phyloP scores from a whole-genome alignment of 495 filamentous ascomycete species.

The Lindgomyces ingoldianus region DNA sequence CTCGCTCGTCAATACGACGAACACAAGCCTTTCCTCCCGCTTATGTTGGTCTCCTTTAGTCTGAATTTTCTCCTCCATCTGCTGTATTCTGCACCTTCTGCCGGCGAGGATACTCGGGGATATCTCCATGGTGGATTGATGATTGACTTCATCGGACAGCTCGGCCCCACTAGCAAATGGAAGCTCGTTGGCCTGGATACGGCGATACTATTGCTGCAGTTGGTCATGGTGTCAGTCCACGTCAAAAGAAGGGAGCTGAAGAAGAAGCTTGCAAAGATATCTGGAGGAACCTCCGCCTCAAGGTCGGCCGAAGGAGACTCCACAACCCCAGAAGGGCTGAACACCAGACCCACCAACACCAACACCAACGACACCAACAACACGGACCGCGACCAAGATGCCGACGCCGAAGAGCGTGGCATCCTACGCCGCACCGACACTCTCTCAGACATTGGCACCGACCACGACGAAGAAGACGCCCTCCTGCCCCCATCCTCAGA shows the following conservation, averaged over 20 bases:
- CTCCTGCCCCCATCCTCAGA: slow-evolving; percentile 35
- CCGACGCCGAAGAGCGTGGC: slow-evolving; percentile 82
- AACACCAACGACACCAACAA: background rate
- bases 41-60: slow-evolving; percentile 57
- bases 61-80: slow-evolving; percentile 74
- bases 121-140: slow-evolving; percentile 84
- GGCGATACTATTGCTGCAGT: slow-evolving; percentile 65
- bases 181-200: slow-evolving; percentile 66
- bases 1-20: slow-evolving; percentile 54
- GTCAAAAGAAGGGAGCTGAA: slow-evolving; percentile 64
- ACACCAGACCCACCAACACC: slow-evolving; percentile 12
- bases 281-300: slow-evolving; percentile 13
- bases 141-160: slow-evolving; percentile 86
- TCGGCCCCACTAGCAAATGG: slow-evolving; percentile 67
- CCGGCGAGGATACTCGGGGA: slow-evolving; percentile 72
- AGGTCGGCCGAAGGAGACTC: background rate
- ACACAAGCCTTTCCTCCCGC: slow-evolving; percentile 30
- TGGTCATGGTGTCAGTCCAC: slow-evolving; percentile 72
- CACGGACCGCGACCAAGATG: slow-evolving; percentile 59
- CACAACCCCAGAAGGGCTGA: background rate
- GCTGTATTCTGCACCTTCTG: slow-evolving; percentile 60
- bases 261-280: slow-evolving; percentile 37
- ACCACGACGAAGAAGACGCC: slow-evolving; percentile 46
- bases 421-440: slow-evolving; percentile 51
- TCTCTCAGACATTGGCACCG: slow-evolving; percentile 29